Evolutionary conservation across 345 rosid species (phyloP).

Genomic region (Conringia planisiliqua): DNA sequence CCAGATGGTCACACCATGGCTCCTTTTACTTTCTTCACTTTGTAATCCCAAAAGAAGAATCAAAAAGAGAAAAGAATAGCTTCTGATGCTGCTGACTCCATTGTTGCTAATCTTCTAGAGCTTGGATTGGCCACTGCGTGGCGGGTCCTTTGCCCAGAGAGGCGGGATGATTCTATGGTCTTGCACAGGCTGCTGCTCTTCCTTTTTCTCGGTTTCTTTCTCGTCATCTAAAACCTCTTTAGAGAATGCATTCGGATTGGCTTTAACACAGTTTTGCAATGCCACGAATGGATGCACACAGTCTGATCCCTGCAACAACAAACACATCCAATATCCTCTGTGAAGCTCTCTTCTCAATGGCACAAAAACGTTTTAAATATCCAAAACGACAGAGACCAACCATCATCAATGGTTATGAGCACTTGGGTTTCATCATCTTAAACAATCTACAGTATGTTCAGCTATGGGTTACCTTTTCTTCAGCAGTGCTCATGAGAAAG

Average conservation of each 20-base stretch:
- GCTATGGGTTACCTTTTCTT: constrained; percentile 59
- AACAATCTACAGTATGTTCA: background rate
- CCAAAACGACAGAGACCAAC: background rate
- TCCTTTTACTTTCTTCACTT: background rate
- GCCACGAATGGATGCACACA: constrained; percentile 80
- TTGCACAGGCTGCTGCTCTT: constrained; percentile 38
- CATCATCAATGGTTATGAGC: background rate
- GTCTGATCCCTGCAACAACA: constrained; percentile 67
- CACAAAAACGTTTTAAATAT: background rate
- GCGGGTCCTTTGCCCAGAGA: constrained; percentile 50
- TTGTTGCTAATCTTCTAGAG: constrained; percentile 30
- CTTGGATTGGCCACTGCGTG: constrained; percentile 48
- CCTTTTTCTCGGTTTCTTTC: constrained; percentile 42
- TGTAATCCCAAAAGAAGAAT: background rate
- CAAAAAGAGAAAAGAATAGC: constrained; percentile 5
- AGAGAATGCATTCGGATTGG: constrained; percentile 68
- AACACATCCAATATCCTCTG: background rate
- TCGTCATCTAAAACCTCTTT: constrained; percentile 46
- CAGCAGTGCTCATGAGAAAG: constrained; percentile 78
- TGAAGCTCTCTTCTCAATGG: background rate
- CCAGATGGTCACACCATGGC: background rate
- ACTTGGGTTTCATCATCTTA: background rate
- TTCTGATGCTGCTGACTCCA: background rate
- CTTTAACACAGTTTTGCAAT: constrained; percentile 78
- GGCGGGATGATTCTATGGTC: constrained; percentile 67